Percentiles rank a stretch among this genome's conserved stretches.
phyloP scores from a whole-genome alignment of 73 alveolate genomes.

The Durusdinium trenchii region DNA sequence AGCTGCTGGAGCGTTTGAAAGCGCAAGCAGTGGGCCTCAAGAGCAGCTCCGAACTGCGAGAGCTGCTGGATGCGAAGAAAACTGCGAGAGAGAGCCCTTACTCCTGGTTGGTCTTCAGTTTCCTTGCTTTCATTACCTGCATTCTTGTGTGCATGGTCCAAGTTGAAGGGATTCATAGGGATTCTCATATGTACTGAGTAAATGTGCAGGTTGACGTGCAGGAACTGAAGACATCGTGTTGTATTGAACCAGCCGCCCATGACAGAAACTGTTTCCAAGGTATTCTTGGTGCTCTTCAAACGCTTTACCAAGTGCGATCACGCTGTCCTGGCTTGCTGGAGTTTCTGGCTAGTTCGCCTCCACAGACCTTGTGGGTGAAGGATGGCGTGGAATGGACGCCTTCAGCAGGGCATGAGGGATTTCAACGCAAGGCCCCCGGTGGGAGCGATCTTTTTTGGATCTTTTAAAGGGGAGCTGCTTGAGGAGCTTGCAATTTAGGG shows the following conservation, averaged over 20 bases:
- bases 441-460: too few relatives aligned
- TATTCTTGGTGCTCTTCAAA: slow-evolving; percentile 71
- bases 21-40: too few relatives aligned
- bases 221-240: not conserved
- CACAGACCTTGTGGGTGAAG: slow-evolving; percentile 75
- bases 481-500: too few relatives aligned
- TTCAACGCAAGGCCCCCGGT: slow-evolving; percentile 4
- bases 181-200: too few relatives aligned
- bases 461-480: too few relatives aligned
- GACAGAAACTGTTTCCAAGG: not conserved
- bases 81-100: slow-evolving; percentile 53
- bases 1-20: slow-evolving; percentile 73
- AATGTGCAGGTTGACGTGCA: too few relatives aligned
- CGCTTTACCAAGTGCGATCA: slow-evolving; percentile 33
- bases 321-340: not conserved
- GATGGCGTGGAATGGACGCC: slow-evolving; percentile 94
- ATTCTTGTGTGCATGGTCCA: too few relatives aligned
- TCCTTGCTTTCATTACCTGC: too few relatives aligned
- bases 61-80: slow-evolving; percentile 50
- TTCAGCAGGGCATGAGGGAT: slow-evolving; percentile 37
- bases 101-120: too few relatives aligned
- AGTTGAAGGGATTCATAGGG: too few relatives aligned
- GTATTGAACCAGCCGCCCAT: not conserved
- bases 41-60: not conserved
- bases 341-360: slow-evolving; percentile 75